A percentile compares a stretch with the other conserved stretches of the same genome.
Evolutionary conservation across 805 yeast species (phyloP).

Genomic region (Kluyveromyces starmeri): DNA sequence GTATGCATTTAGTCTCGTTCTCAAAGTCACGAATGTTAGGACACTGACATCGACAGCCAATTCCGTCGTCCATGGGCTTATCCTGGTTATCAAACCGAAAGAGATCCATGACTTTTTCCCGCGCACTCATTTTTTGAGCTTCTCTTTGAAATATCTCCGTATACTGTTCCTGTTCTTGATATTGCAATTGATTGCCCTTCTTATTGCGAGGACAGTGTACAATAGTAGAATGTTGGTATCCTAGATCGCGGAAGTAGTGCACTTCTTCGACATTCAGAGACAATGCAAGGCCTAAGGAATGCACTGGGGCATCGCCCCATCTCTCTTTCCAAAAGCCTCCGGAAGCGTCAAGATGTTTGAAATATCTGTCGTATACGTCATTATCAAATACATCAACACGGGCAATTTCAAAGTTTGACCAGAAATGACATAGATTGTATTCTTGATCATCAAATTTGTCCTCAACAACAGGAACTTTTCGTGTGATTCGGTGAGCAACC

Average conservation of each 20-base stretch:
- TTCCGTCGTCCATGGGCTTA: constrained; percentile 35
- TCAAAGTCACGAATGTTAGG: constrained; percentile 54
- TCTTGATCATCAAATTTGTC: constrained; percentile 60
- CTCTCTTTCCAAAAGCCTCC: constrained; percentile 87
- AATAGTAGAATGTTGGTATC: constrained; percentile 73
- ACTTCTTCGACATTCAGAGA: constrained; percentile 58
- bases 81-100: not conserved
- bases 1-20: constrained; percentile 44
- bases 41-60: constrained; percentile 85
- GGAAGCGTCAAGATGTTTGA: constrained; percentile 53
- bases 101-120: not conserved
- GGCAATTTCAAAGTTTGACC: constrained; percentile 93
- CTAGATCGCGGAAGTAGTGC: constrained; percentile 89
- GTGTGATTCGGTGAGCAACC: constrained; percentile 23
- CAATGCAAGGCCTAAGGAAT: constrained; percentile 78
- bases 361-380: constrained; percentile 55
- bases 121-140: not conserved
- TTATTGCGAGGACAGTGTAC: constrained; percentile 75
- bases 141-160: constrained; percentile 7
- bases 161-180: constrained; percentile 28
- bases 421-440: constrained; percentile 77
- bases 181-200: constrained; percentile 38
- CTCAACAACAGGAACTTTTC: constrained; percentile 27
- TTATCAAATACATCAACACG: constrained; percentile 65
- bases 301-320: constrained; percentile 98